phyloP scores from a whole-genome alignment of 345 rosid genomes.

The Euphorbia pulcherrima region DNA sequence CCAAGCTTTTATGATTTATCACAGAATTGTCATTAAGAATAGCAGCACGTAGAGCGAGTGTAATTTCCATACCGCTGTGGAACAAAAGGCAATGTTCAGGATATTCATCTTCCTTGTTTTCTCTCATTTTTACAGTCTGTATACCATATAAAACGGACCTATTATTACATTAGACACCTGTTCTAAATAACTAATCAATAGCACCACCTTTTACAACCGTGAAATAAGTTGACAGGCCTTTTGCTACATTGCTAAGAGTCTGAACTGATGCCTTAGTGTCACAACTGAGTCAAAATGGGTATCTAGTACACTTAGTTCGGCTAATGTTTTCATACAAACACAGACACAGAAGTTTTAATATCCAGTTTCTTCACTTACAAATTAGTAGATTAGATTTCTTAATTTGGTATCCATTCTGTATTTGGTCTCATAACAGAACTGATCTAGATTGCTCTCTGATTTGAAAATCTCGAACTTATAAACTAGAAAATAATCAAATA shows the following conservation, averaged over 20 bases:
- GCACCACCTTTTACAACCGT: not conserved
- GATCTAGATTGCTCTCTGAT: too few species aligned
- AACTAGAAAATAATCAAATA: too few species aligned
- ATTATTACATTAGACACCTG: not conserved
- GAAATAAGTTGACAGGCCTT: not conserved
- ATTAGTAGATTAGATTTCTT: too few species aligned
- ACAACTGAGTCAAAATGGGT: too few species aligned
- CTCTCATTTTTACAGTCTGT: not conserved
- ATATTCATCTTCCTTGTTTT: not conserved
- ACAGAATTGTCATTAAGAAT: not conserved
- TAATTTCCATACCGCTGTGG: not conserved
- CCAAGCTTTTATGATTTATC: not conserved
- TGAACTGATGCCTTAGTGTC: too few species aligned
- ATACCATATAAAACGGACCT: not conserved
- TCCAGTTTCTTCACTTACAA: too few species aligned
- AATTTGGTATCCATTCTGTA: too few species aligned
- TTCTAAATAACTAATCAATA: not conserved
- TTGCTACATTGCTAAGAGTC: not conserved
- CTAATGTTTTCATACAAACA: not conserved
- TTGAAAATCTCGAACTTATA: too few species aligned
- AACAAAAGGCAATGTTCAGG: not conserved
- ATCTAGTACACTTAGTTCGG: not conserved
- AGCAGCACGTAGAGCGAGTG: not conserved
- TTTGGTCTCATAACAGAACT: too few species aligned
- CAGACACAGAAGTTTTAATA: not conserved